A percentile compares a stretch with the other conserved stretches of the same genome.
phyloP scores from a whole-genome alignment of 2,329 filamentous ascomycete genomes.

The Aspergillus brasiliensis region DNA sequence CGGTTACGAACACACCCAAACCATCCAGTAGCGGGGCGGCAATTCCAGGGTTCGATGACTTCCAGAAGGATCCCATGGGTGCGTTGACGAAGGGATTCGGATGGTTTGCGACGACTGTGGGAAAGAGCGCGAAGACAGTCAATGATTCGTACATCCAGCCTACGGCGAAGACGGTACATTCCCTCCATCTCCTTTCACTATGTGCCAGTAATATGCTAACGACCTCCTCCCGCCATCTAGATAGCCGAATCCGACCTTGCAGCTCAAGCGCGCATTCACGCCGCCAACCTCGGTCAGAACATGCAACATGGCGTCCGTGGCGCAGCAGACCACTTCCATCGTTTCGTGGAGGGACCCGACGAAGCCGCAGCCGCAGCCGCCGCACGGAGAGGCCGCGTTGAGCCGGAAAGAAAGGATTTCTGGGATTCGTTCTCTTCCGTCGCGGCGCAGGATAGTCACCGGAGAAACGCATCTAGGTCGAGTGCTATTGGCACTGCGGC shows the following conservation, averaged over 20 bases:
- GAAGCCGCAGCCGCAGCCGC: constrained; percentile 48
- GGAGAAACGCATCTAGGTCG: constrained; percentile 39
- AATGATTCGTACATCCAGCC: constrained; percentile 93
- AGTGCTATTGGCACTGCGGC: constrained; percentile 65
- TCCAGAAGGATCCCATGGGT: constrained; percentile 86
- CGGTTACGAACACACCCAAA: constrained; percentile 48
- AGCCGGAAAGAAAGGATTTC: constrained; percentile 76
- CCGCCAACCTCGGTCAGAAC: constrained; percentile 59
- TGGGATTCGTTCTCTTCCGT: constrained; percentile 86
- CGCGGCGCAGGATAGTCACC: constrained; percentile 43
- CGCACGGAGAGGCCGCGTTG: constrained; percentile 39
- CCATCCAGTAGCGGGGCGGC: not conserved
- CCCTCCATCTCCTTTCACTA: not conserved
- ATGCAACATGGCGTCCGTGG: constrained; percentile 67
- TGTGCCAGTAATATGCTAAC: constrained; percentile 4
- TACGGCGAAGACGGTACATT: constrained; percentile 77
- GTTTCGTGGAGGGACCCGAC: constrained; percentile 79
- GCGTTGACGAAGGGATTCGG: constrained; percentile 91
- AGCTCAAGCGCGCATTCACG: constrained; percentile 65
- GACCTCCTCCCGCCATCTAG: constrained; percentile 46
- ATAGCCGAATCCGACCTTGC: constrained; percentile 79
- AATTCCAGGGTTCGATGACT: constrained; percentile 73
- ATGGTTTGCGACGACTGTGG: constrained; percentile 86
- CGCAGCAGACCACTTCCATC: constrained; percentile 77
- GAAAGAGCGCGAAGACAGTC: constrained; percentile 86